phyloP scores from a whole-genome alignment of 495 filamentous ascomycete genomes.

The Penicillium odoratum region DNA sequence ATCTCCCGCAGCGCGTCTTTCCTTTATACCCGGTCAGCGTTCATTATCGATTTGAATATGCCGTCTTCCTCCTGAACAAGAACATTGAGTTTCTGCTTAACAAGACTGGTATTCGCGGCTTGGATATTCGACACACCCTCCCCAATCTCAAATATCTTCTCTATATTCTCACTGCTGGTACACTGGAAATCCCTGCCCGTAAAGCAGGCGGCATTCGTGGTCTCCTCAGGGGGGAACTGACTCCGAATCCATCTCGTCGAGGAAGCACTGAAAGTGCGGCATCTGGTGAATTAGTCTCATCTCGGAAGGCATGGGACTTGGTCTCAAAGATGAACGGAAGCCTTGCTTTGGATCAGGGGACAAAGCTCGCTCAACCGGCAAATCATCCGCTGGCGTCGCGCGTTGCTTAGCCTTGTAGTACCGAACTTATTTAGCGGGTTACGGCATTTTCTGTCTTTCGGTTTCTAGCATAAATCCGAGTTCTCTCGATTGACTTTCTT shows the following conservation, averaged over 20 bases:
- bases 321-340: constrained; percentile 35
- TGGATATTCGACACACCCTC: constrained; percentile 87
- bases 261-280: constrained; percentile 43
- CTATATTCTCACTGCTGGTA: constrained; percentile 77
- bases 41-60: constrained; percentile 90
- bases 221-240: constrained; percentile 41
- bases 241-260: constrained; percentile 39
- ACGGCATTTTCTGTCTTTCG: background rate
- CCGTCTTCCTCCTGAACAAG: constrained; percentile 90
- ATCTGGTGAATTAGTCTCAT: constrained; percentile 33
- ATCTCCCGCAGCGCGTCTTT: constrained; percentile 68
- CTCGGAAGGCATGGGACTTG: constrained; percentile 30
- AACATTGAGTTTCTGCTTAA: constrained; percentile 83
- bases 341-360: constrained; percentile 24
- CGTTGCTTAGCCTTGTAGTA: constrained; percentile 18
- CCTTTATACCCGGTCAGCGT: constrained; percentile 79
- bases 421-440: background rate
- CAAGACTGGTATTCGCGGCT: constrained; percentile 67
- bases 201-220: constrained; percentile 77
- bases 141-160: constrained; percentile 93
- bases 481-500: background rate
- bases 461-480: background rate
- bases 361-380: constrained; percentile 14
- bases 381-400: constrained; percentile 22
- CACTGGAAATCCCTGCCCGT: constrained; percentile 71